Evolutionary conservation across 257 asterid species (phyloP), one percentile per base, ranked within the genome.

Genomic region (Penstemon eatonii): DNA sequence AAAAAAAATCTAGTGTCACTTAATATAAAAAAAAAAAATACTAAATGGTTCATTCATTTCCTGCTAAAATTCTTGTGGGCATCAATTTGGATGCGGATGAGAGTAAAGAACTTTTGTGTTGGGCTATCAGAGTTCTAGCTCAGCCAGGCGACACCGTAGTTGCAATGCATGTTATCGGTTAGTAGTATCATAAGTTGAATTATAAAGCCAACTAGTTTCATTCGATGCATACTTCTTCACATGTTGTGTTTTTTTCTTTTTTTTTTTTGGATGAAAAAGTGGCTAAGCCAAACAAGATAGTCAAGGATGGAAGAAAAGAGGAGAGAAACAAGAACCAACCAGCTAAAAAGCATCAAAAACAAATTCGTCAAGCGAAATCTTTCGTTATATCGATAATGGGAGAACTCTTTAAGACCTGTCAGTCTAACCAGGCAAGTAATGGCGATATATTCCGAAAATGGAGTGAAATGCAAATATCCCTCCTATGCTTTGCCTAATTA

Each of bases 91-190:
- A 90, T 67, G 78, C 72, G 57, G 79, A 80, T 56, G 84, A 84
- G 49, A 84, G 94, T 60, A 80, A 76, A 53, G 86, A 80, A 63
- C 83, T 90, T 56, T 79, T 90, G 8, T 45, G 66, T 52, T 86
- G 97, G 96, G 92, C 85, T 50, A 76, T 85, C 71, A 12, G 69
- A 36, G 73, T 79, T 60, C 67, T 88, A 8, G 92, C 96, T 12
- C 85, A 70, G 33, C 94, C 96, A 0, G 86, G 86, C 19, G 97
- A 90, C 67, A 86, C 90, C 0, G 43, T 90, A 7, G 75, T 86
- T 6, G 96, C 97, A 13, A 39, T 86, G 78, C 96, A 90, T 41
- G 73, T 90, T 54, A 75, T 90, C 15, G 96, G 97, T 90, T 8
- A 76, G 85, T 73, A 44, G 54, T 11, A 37, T 42, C 57, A 44